Evolutionary conservation across 441 rosid species (phyloP).

Genomic region (Corymbia citriodora): DNA sequence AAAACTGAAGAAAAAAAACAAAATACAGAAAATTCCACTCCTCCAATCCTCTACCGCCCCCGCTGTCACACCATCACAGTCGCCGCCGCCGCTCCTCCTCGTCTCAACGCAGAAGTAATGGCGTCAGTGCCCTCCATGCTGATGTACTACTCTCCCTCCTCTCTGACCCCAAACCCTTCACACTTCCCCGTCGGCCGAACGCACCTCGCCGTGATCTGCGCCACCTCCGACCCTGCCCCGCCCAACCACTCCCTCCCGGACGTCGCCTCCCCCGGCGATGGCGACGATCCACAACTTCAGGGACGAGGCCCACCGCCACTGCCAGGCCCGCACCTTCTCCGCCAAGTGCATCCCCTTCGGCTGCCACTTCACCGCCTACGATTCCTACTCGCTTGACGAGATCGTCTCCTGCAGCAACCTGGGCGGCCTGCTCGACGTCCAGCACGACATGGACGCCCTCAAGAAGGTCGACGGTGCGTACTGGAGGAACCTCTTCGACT

Average conservation of each 20-base stretch:
- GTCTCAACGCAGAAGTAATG: conserved; percentile 4
- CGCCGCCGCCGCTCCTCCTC: not conserved
- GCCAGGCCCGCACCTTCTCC: conserved; percentile 30
- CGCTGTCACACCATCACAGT: no score
- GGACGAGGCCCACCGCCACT: conserved; percentile 49
- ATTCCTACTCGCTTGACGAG: conserved; percentile 57
- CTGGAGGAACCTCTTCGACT: conserved; percentile 63
- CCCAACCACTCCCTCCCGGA: not conserved
- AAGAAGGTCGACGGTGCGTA: conserved; percentile 45
- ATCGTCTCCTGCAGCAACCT: conserved; percentile 58
- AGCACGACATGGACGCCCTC: conserved; percentile 55
- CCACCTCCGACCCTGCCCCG: conserved; percentile 19
- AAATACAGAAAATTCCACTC: not conserved
- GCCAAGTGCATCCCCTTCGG: conserved; percentile 57
- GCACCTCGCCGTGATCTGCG: conserved; percentile 21
- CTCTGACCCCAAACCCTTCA: conserved; percentile 5
- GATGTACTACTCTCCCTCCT: conserved; percentile 26
- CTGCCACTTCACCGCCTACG: conserved; percentile 29
- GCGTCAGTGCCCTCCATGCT: conserved; percentile 22
- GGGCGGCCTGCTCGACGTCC: conserved; percentile 55
- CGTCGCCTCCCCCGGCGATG: conserved; percentile 5
- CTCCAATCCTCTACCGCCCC: not conserved
- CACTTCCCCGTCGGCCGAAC: conserved; percentile 1
- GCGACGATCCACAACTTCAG: conserved; percentile 31
- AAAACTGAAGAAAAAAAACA: no score